These are phyloP conservation scores for Apostasia shenzhenica DNA, from an alignment of 106 monocot genomes.

Conservation along the genomic window DNA sequence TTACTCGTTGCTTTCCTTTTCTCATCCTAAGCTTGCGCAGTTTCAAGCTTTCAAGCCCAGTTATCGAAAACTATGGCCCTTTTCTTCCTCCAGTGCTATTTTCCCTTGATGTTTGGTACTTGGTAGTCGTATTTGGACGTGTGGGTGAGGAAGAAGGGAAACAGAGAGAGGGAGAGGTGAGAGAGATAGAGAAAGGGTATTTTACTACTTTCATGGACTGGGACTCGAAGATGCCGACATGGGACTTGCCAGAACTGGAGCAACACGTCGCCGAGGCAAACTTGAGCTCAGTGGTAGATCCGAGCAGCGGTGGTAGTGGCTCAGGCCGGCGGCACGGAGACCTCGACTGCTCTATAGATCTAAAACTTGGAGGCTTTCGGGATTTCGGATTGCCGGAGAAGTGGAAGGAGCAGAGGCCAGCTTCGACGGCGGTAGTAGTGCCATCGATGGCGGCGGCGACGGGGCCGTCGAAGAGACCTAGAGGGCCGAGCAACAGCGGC, in stretches of 20 bases:
- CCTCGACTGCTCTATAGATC: slow-evolving; percentile 33
- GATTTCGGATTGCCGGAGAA: slow-evolving; percentile 15
- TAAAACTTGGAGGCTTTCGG: slow-evolving; percentile 37
- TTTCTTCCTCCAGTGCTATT: neutral
- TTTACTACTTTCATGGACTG: slow-evolving; percentile 46
- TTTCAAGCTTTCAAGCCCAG: neutral
- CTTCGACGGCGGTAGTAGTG: neutral
- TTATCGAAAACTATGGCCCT: neutral
- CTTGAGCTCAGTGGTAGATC: slow-evolving; percentile 14
- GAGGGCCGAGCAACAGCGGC: slow-evolving; percentile 8
- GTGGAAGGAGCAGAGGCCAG: slow-evolving; percentile 27
- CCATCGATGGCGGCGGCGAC: slow-evolving; percentile 3
- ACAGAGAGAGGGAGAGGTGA: neutral
- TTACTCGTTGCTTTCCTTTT: neutral
- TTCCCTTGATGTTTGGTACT: neutral
- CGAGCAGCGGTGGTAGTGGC: slow-evolving; percentile 8
- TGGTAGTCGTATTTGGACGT: neutral
- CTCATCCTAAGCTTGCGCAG: neutral
- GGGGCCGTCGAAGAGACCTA: slow-evolving; percentile 24
- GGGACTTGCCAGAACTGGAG: slow-evolving; percentile 57
- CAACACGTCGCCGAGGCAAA: slow-evolving; percentile 18
- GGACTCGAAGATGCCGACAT: slow-evolving; percentile 56
- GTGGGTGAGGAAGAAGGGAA: too few relatives aligned
- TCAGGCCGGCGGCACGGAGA: slow-evolving; percentile 5
- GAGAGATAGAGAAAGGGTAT: neutral